phyloP scores from a whole-genome alignment of 108 stramenopile species.

The Cyclotella baltica region DNA sequence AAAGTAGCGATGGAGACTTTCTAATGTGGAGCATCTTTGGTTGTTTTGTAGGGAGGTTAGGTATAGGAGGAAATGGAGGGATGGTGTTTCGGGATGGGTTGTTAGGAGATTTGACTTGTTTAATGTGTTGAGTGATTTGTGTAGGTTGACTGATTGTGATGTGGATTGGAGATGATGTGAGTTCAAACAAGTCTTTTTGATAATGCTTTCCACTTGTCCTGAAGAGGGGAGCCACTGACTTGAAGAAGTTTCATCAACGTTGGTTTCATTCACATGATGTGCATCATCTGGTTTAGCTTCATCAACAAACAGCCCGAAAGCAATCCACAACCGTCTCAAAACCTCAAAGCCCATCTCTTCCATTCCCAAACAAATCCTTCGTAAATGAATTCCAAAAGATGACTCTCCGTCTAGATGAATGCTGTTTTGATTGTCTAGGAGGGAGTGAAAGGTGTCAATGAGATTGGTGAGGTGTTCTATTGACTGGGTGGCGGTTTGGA shows the following conservation, averaged over 20 bases:
- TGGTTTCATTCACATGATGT: neutral
- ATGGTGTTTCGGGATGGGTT: constrained; percentile 82
- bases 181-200: constrained; percentile 39
- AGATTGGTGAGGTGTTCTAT: constrained; percentile 42
- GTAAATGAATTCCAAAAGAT: constrained; percentile 73
- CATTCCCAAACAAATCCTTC: constrained; percentile 80
- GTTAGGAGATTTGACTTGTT: constrained; percentile 18
- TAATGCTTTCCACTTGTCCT: constrained; percentile 45
- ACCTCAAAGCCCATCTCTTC: constrained; percentile 82
- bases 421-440: constrained; percentile 15
- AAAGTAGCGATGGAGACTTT: constrained; percentile 93
- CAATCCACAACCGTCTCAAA: constrained; percentile 67
- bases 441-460: constrained; percentile 37
- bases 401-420: constrained; percentile 56
- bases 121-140: neutral
- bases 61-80: constrained; percentile 83
- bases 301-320: constrained; percentile 33
- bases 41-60: constrained; percentile 79
- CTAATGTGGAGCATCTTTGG: constrained; percentile 82
- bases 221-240: constrained; percentile 42
- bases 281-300: constrained; percentile 20
- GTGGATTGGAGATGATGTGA: too few relatives aligned
- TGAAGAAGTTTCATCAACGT: neutral
- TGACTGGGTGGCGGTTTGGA: constrained; percentile 30
- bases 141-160: too few relatives aligned